A percentile compares a stretch with the other conserved stretches of the same genome.
These are phyloP conservation scores for Cutaneotrichosporon sp. DNA, from an alignment of 1,284 basidiomycete genomes.

Conservation along the genomic window DNA sequence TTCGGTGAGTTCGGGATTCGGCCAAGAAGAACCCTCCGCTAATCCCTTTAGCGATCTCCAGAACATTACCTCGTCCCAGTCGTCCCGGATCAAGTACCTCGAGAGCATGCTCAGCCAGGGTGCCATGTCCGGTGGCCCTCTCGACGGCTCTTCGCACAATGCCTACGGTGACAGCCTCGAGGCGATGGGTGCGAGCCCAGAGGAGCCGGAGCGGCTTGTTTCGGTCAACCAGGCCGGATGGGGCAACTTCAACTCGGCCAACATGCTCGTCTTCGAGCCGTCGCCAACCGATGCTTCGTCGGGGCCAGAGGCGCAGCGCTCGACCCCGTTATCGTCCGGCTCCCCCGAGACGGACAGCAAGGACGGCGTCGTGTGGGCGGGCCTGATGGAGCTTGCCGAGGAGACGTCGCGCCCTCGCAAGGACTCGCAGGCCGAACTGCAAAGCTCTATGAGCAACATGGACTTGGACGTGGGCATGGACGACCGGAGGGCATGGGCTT, in stretches of 20 bases:
- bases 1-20: slow-evolving; percentile 31
- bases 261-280: slow-evolving; percentile 36
- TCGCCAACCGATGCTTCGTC: slow-evolving; percentile 38
- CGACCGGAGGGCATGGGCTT: slow-evolving; percentile 14
- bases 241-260: slow-evolving; percentile 14
- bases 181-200: slow-evolving; percentile 41
- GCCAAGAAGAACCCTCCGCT: neutral
- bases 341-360: slow-evolving; percentile 31
- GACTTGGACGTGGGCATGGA: slow-evolving; percentile 29
- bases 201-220: slow-evolving; percentile 38
- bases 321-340: slow-evolving; percentile 24
- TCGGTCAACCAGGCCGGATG: slow-evolving; percentile 27
- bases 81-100: slow-evolving; percentile 40
- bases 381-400: slow-evolving; percentile 23
- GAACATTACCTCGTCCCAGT: slow-evolving; percentile 36
- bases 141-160: slow-evolving; percentile 8
- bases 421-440: slow-evolving; percentile 35
- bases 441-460: slow-evolving; percentile 38
- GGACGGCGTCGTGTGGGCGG: slow-evolving; percentile 22
- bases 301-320: slow-evolving; percentile 29
- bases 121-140: neutral
- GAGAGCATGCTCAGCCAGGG: slow-evolving; percentile 32
- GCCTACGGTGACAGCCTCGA: slow-evolving; percentile 27
- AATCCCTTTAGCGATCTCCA: slow-evolving; percentile 37
- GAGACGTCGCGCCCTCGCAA: slow-evolving; percentile 17